Evolutionary conservation across 495 filamentous ascomycete genomes (phyloP), one percentile per base, ranked within the genome.

Genomic region (Penicillium lagena): DNA sequence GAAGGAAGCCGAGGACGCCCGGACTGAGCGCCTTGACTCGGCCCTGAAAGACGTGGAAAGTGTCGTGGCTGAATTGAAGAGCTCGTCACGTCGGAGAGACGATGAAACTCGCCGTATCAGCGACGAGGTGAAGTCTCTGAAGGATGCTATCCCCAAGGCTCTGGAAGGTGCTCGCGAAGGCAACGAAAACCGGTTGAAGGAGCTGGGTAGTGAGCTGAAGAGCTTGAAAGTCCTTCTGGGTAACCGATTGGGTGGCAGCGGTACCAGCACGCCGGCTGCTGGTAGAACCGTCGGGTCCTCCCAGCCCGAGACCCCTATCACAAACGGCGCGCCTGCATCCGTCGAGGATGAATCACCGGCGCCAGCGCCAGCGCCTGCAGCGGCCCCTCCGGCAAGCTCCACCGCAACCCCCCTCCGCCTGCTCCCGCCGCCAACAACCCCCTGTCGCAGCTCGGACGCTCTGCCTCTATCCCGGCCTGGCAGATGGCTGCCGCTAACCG

Each of bases 201-300:
- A 96, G 42, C 77, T 99, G 40, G 85, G 88, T 44, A 77, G 75
- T 9, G 93, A 99, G 64, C 73, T 99, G 47, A 89, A 86, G 79
- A 95, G 90, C 62, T 68, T 99, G 46, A 96, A 96, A 71, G 82
- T 83, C 13, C 70, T 99, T 43, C 72, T 96, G 60, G 80, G 78
- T 35, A 93, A 94, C 63, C 75, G 88, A 51, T 79, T 95, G 68
- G 81, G 81, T 51, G 63, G 69, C 35, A 60, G 51, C 22, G 53
- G 64, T 44, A 4, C 22, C 22, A 22, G 22, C 22, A 59, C 61
- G 67, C 46, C 66, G 62, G 28, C 53, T 53, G 29, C 66, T 56
- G 59, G 64, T 44, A 54, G 59, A 35, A 57, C 62, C 32, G 44
- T 63, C 22, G 22, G 22, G 22, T 22, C 22, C 22, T 6, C 22